Conservation (phyloP, 805 yeast species). For the Lachancea quebecensis region DNA sequence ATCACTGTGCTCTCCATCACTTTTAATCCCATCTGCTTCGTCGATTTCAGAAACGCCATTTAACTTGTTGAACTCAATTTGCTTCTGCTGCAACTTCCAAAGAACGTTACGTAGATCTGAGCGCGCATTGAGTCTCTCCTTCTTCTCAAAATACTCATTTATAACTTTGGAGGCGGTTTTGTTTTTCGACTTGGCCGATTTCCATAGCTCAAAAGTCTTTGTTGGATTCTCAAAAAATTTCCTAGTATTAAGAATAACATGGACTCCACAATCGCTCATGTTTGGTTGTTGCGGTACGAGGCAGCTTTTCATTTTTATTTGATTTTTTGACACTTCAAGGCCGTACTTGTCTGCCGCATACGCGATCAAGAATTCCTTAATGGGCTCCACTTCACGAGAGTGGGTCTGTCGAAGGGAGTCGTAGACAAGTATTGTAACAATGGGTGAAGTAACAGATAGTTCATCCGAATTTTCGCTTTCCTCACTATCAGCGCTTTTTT, state of each 20-base stretch:
- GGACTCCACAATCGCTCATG: constrained; percentile 92
- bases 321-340: constrained; percentile 39
- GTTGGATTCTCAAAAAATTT: constrained; percentile 47
- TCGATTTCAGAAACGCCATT: constrained; percentile 80
- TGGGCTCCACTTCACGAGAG: constrained; percentile 48
- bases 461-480: constrained; percentile 12
- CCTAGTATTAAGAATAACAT: constrained; percentile 67
- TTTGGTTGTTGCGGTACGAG: constrained; percentile 79
- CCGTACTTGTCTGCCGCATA: constrained; percentile 63
- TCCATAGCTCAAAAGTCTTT: constrained; percentile 47
- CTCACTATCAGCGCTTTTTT: background rate
- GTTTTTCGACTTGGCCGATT: constrained; percentile 17
- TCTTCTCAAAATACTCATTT: constrained; percentile 26
- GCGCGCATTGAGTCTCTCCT: constrained; percentile 22
- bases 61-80: constrained; percentile 46
- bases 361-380: constrained; percentile 52
- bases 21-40: background rate
- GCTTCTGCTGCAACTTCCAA: constrained; percentile 17
- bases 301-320: constrained; percentile 43
- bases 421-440: constrained; percentile 42
- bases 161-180: constrained; percentile 14
- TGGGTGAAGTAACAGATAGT: constrained; percentile 13
- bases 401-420: constrained; percentile 64
- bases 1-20: constrained; percentile 22
- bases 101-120: constrained; percentile 21